Base-by-base conservation (phyloP, 768 basidiomycete species). In the Tulasnella sp. region DNA sequence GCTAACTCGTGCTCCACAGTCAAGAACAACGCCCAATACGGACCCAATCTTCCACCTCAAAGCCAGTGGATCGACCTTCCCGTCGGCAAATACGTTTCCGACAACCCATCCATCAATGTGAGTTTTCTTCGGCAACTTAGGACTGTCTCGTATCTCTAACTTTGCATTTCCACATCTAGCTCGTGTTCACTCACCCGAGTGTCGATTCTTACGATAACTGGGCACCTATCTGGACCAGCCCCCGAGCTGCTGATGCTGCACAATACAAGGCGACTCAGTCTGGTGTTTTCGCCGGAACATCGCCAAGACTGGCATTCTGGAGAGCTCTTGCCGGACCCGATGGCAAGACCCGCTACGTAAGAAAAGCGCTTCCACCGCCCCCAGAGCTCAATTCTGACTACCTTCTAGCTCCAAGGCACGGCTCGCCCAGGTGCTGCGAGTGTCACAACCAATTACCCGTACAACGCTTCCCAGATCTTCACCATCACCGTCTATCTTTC, bases 401-500 rank as follows among this genome's bases (percentile, higher is more conserved):
- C 72, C 17, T 77, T 8, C n/a, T 58, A 89, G 88, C 79, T 87
- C 64, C 89, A 91, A 86, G 89, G 89, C 45, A 90, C 89, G 15
- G 88, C 86, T 45, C 87, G 89, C 25, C 89, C 89, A 15, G 89
- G 89, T 69, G 88, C 87, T 12, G 86, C 86, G 3, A 87, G 85
- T 5, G 83, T 87, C 69, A 85, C 84, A 45, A 88, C 88, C 1
- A 78, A 79, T 6, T 84, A 85, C 79, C 84, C 89, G 3, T 91
- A 86, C 80, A 89, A 90, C 78, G 82, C 82, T 34, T 70, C 71
- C 52, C 85, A 87, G 80, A 86, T 89, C 74, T 89, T 89, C 83
- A 89, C 89, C 0, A 89, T 91, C 82, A 91, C 89, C 0, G 80
- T 86, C 8, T 90, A 90, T 79, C 82, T 90, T 86, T 89, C 89